A percentile compares a stretch with the other conserved stretches of the same genome.
Evolutionary conservation across 106 monocot genomes (phyloP).

Genomic region (Apostasia shenzhenica): DNA sequence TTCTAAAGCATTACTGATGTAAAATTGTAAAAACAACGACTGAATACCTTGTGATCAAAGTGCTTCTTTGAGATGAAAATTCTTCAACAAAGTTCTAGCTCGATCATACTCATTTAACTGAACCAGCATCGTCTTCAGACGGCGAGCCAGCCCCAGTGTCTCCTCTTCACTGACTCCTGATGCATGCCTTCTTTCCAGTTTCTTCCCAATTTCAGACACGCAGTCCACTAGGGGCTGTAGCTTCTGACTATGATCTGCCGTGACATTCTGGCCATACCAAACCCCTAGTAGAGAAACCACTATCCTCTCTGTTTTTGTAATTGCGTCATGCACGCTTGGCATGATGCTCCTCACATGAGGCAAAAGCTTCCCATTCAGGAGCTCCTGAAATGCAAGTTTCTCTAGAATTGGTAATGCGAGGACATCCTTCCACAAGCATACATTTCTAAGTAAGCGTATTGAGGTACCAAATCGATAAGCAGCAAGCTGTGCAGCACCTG

Average conservation of each 20-base stretch:
- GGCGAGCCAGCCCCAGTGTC: slow-evolving; percentile 55
- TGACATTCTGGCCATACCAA: slow-evolving; percentile 50
- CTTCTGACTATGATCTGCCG: slow-evolving; percentile 39
- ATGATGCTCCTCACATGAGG: slow-evolving; percentile 66
- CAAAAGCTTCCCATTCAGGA: slow-evolving; percentile 63
- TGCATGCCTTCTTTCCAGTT: slow-evolving; percentile 65
- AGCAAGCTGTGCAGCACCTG: slow-evolving; percentile 66
- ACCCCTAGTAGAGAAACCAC: slow-evolving; percentile 67
- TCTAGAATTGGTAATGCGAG: slow-evolving; percentile 57
- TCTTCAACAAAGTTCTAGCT: slow-evolving; percentile 19
- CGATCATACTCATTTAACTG: slow-evolving; percentile 24
- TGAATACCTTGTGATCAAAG: neutral
- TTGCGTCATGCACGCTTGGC: slow-evolving; percentile 74
- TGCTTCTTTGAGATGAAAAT: slow-evolving; percentile 27
- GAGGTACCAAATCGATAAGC: slow-evolving; percentile 80
- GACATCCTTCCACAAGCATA: slow-evolving; percentile 85
- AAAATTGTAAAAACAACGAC: too few relatives aligned
- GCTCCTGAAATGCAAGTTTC: slow-evolving; percentile 76
- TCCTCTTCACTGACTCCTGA: slow-evolving; percentile 57
- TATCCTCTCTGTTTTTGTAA: slow-evolving; percentile 76
- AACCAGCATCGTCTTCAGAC: slow-evolving; percentile 82
- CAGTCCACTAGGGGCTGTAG: slow-evolving; percentile 71
- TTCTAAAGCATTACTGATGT: neutral
- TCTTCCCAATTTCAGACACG: slow-evolving; percentile 57
- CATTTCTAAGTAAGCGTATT: slow-evolving; percentile 67